A percentile compares a stretch with the other conserved stretches of the same genome.
These are phyloP conservation scores for Metarhizium anisopliae DNA, from an alignment of 2,329 filamentous ascomycete species.

Conservation along the genomic window DNA sequence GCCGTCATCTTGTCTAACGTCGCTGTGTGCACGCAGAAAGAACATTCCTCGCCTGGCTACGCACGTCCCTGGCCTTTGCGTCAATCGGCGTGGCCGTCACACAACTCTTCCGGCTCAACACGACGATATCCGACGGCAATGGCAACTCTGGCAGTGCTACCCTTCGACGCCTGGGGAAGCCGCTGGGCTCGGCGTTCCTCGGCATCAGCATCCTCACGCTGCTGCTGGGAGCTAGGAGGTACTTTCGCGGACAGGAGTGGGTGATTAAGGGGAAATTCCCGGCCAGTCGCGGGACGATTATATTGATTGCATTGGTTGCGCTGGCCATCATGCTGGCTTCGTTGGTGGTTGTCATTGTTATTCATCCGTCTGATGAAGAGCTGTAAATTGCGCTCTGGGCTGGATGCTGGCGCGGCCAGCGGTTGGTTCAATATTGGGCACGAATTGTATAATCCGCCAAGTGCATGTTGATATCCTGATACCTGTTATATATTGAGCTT, in stretches of 20 bases:
- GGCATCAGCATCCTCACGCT: slow-evolving; percentile 67
- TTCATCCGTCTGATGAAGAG: slow-evolving; percentile 29
- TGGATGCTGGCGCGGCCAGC: neutral
- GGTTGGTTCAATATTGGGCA: neutral
- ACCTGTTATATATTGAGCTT: too few relatives aligned
- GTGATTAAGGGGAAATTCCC: slow-evolving; percentile 74
- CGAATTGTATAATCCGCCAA: too few relatives aligned
- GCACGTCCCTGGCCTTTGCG: slow-evolving; percentile 73
- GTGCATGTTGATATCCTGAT: too few relatives aligned
- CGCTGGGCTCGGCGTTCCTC: slow-evolving; percentile 68
- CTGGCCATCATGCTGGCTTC: slow-evolving; percentile 52
- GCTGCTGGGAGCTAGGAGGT: slow-evolving; percentile 68
- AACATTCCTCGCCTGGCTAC: slow-evolving; percentile 78
- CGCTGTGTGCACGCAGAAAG: slow-evolving; percentile 46
- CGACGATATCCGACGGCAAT: slow-evolving; percentile 36
- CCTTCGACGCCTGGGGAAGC: slow-evolving; percentile 59
- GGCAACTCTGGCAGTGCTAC: slow-evolving; percentile 28
- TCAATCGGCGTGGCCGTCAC: slow-evolving; percentile 78
- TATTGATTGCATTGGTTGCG: slow-evolving; percentile 59
- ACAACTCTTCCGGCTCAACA: slow-evolving; percentile 77
- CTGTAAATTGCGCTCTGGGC: slow-evolving; percentile 5
- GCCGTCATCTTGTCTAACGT: neutral
- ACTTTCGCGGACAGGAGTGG: slow-evolving; percentile 71
- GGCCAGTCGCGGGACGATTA: slow-evolving; percentile 65
- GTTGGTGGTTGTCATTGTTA: slow-evolving; percentile 49